phyloP scores from a whole-genome alignment of 2,329 filamentous ascomycete species.

The Fusarium miscanthi region DNA sequence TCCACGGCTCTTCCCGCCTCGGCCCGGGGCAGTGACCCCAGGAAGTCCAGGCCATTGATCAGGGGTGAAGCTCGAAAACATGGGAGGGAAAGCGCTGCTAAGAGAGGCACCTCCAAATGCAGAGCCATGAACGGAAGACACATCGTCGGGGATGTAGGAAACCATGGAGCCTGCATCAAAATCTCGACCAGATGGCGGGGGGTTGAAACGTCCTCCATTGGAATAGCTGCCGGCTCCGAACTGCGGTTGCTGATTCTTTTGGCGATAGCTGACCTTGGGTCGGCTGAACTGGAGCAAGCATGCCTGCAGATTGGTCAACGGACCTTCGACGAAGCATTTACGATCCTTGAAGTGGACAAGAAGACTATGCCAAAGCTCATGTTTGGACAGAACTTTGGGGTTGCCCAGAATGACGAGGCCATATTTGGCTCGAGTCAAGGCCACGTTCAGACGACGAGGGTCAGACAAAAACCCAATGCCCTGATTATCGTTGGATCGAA shows the following conservation, averaged over 20 bases:
- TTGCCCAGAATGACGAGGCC: slow-evolving; percentile 97
- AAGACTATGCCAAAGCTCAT: slow-evolving; percentile 96
- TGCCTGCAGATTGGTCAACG: slow-evolving; percentile 93
- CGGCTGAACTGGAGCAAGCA: slow-evolving; percentile 95
- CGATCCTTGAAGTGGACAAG: slow-evolving; percentile 96
- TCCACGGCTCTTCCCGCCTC: slow-evolving; percentile 74
- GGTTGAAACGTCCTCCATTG: slow-evolving; percentile 57
- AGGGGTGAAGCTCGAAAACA: slow-evolving; percentile 92
- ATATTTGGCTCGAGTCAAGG: slow-evolving; percentile 95
- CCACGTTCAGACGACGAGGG: slow-evolving; percentile 95
- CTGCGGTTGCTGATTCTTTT: slow-evolving; percentile 84
- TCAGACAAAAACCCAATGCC: slow-evolving; percentile 99
- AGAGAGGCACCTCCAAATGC: slow-evolving; percentile 87
- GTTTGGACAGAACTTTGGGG: slow-evolving; percentile 96
- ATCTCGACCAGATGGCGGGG: slow-evolving; percentile 59
- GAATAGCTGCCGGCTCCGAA: slow-evolving; percentile 52
- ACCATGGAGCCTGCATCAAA: slow-evolving; percentile 88
- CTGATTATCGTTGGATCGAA: slow-evolving; percentile 98
- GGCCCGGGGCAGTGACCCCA: slow-evolving; percentile 69
- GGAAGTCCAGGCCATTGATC: slow-evolving; percentile 89
- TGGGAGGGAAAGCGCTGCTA: slow-evolving; percentile 80
- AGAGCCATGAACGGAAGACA: slow-evolving; percentile 94
- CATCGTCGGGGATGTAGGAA: slow-evolving; percentile 96
- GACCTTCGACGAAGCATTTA: slow-evolving; percentile 95
- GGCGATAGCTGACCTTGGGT: slow-evolving; percentile 92